These are phyloP conservation scores for Tricholoma hemisulphureum DNA, from an alignment of 768 basidiomycete genomes.

Conservation along the genomic window DNA sequence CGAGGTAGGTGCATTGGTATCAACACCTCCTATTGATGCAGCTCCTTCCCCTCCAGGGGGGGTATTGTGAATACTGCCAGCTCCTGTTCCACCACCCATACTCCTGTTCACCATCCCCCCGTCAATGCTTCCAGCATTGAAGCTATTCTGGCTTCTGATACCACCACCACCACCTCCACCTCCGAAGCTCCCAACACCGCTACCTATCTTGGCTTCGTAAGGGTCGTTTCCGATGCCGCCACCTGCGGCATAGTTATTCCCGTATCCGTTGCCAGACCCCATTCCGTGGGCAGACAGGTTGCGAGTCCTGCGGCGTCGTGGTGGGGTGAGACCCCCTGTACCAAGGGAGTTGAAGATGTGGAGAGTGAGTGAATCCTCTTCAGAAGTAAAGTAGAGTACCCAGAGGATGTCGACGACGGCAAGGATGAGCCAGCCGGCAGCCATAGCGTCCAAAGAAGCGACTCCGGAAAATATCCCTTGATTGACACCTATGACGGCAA, in stretches of 20 bases:
- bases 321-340: conserved; percentile 80
- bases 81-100: conserved; percentile 35
- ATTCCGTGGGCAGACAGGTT: conserved; percentile 63
- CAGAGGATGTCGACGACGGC: conserved; percentile 91
- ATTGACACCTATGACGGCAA: conserved; percentile 75
- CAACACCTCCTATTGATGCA: conserved; percentile 45
- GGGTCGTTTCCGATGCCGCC: conserved; percentile 68
- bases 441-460: conserved; percentile 73
- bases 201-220: conserved; percentile 65
- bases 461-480: conserved; percentile 56
- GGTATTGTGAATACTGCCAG: conserved; percentile 58
- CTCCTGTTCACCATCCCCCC: conserved; percentile 38
- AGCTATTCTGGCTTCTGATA: conserved; percentile 53
- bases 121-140: conserved; percentile 45
- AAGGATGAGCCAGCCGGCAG: conserved; percentile 92
- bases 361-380: conserved; percentile 85
- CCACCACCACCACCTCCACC: conserved; percentile 42
- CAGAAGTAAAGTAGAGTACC: conserved; percentile 96
- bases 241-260: conserved; percentile 60
- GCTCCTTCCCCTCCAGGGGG: conserved; percentile 35
- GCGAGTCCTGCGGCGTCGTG: conserved; percentile 75
- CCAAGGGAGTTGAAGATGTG: conserved; percentile 88
- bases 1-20: conserved; percentile 52
- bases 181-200: conserved; percentile 46
- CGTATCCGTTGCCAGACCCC: conserved; percentile 60